Percentiles rank a stretch among this genome's conserved stretches.
Conservation (phyloP, 371 early-diverging fungal genomes). For the Lichtheimia corymbifera region DNA sequence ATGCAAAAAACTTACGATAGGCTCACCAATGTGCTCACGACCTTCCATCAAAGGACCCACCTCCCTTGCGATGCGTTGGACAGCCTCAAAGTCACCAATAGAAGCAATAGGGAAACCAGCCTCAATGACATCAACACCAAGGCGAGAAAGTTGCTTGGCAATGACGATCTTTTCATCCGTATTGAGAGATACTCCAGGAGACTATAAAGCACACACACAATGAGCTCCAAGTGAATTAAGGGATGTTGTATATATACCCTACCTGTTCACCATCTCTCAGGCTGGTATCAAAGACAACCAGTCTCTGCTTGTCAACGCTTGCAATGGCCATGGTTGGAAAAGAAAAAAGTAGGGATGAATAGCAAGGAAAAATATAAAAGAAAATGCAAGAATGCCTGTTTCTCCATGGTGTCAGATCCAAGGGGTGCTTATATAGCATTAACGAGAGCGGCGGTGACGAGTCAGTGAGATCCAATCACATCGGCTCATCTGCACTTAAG, state of each 20-base stretch:
- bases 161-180: constrained; percentile 92
- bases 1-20: constrained; percentile 65
- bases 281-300: constrained; percentile 93
- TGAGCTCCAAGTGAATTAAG: neutral
- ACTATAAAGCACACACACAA: constrained; percentile 44
- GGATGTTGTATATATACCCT: constrained; percentile 13
- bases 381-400: neutral
- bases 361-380: neutral
- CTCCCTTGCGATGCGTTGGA: constrained; percentile 88
- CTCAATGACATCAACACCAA: constrained; percentile 95
- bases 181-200: constrained; percentile 93
- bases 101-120: constrained; percentile 95
- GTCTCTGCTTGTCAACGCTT: constrained; percentile 60
- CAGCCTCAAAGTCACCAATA: constrained; percentile 94
- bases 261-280: constrained; percentile 96
- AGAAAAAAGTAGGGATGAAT: neutral
- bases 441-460: neutral
- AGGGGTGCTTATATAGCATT: constrained; percentile 10
- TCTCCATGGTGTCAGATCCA: constrained; percentile 2
- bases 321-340: constrained; percentile 13
- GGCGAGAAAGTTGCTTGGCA: constrained; percentile 84
- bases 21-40: constrained; percentile 77
- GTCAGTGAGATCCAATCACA: constrained; percentile 7
- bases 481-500: constrained; percentile 3
- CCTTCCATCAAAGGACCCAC: constrained; percentile 85